Conservation (phyloP, 176 grass and related monocot genomes). For the Tillandsia leiboldiana region DNA sequence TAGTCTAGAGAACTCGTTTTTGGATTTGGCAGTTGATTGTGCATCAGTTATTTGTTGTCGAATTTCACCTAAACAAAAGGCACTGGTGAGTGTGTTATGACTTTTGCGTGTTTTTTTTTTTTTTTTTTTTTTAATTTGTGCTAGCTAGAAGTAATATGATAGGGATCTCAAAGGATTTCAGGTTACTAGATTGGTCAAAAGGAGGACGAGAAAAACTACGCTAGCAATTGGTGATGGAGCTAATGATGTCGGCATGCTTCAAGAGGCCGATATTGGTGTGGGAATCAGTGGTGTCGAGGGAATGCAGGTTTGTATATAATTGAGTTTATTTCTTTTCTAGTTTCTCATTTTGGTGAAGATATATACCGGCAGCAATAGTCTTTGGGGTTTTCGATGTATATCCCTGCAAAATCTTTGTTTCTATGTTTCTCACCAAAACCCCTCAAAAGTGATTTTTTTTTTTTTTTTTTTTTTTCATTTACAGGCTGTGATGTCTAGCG, state of each 20-base stretch:
- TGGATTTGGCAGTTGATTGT: conserved; percentile 50
- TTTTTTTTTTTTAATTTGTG: not conserved
- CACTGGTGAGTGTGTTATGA: conserved; percentile 45
- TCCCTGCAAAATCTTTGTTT: not conserved
- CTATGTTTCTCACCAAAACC: not conserved
- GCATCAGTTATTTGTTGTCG: conserved; percentile 90
- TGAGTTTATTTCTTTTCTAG: not conserved
- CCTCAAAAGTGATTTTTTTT: not conserved
- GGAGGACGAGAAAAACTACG: conserved; percentile 45
- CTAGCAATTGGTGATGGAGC: conserved; percentile 87
- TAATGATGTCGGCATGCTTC: conserved; percentile 95
- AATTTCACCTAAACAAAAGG: conserved; percentile 90
- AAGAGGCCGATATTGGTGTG: conserved; percentile 91
- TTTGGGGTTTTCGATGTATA: not conserved
- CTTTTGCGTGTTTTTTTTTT: not conserved
- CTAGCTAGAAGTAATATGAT: not conserved
- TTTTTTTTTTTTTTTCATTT: conserved; percentile 1
- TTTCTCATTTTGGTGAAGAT: not conserved
- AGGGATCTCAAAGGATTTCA: conserved; percentile 7
- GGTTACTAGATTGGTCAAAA: conserved; percentile 86
- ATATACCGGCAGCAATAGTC: not conserved
- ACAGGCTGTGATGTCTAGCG: conserved; percentile 93
- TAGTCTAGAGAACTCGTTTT: conserved; percentile 37
- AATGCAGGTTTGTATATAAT: conserved; percentile 60
- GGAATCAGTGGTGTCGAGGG: conserved; percentile 93